phyloP scores from a whole-genome alignment of 2,329 filamentous ascomycete genomes.

The Neophaeococcomyces mojaviensis region DNA sequence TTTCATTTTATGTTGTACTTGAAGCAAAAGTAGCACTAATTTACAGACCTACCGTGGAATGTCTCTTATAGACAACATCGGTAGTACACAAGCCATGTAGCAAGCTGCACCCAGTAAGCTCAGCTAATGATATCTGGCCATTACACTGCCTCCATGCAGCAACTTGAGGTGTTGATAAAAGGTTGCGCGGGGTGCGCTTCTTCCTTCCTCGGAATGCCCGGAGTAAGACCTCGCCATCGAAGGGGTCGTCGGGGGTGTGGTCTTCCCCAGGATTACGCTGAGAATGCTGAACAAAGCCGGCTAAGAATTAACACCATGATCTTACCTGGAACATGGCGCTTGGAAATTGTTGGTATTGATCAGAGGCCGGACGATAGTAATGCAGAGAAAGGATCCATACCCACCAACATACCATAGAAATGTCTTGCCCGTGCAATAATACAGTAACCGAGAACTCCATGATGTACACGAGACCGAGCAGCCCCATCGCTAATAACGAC shows the following conservation, averaged over 20 bases:
- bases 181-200: too few species aligned
- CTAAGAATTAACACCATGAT: neutral
- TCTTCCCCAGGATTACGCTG: too few species aligned
- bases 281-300: too few species aligned
- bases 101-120: neutral
- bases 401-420: constrained; percentile 34
- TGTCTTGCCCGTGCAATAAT: constrained; percentile 10
- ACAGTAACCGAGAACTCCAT: constrained; percentile 12
- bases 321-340: neutral
- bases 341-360: constrained; percentile 12
- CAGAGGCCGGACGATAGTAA: constrained; percentile 10
- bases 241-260: too few species aligned
- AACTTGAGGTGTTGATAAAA: too few species aligned
- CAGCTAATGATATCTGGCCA: constrained; percentile 1
- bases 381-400: constrained; percentile 26
- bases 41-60: constrained; percentile 11
- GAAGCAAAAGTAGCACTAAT: neutral
- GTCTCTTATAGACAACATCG: constrained; percentile 9
- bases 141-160: too few species aligned
- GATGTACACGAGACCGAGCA: constrained; percentile 1
- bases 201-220: too few species aligned
- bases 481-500: constrained; percentile 45
- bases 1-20: neutral
- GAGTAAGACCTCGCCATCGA: too few species aligned
- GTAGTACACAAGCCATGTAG: constrained; percentile 3